Evolutionary conservation across 352 stramenopile genomes (phyloP), one percentile per base, ranked within the genome.

Genomic region (Phytopythium oedochilum): DNA sequence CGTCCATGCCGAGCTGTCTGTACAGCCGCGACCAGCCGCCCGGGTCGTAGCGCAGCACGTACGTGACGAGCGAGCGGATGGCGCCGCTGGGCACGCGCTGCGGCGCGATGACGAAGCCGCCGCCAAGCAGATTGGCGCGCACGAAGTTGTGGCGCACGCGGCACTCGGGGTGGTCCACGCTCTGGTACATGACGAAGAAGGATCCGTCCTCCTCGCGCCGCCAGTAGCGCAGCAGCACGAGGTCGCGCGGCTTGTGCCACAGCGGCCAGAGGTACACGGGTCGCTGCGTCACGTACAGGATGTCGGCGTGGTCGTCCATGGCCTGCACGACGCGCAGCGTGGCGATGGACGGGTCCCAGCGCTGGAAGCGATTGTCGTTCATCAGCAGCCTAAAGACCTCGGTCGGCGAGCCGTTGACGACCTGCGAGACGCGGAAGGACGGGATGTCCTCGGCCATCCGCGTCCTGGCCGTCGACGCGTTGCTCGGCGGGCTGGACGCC

Each of bases 181-280:
- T 92, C 67, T 95, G 84, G 71, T 92, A 95, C 83, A 95, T 95
- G 71, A 95, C 83, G 63, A 95, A 94, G 61, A 92, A 95, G 35
- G 83, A 93, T 18, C 86, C 86, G 57, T 95, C 86, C 64, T 95
- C 86, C 62, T 95, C 86, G 20, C 84, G 82, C 17, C 86, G 76
- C 86, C 86, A 95, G 69, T 95, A 95, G 34, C 86, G 86, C 73
- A 94, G 87, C 51, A 95, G 71, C 60, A 95, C 86, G 7, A 95
- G 64, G 55, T 95, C 86, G 23, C 83, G 82, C 23, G 83, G 77
- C 55, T 92, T 92, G 40, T 94, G 85, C 85, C 85, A 94, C 43
- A 92, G 57, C 17, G 86, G 86, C 86, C 86, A 94, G 43, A 95
- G 59, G 54, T 86, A 89, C 39, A 82, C 84, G n/a, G 86, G 86